These are phyloP conservation scores for Arbutus unedo DNA, from an alignment of 148 eudicot genomes.

Conservation along the genomic window DNA sequence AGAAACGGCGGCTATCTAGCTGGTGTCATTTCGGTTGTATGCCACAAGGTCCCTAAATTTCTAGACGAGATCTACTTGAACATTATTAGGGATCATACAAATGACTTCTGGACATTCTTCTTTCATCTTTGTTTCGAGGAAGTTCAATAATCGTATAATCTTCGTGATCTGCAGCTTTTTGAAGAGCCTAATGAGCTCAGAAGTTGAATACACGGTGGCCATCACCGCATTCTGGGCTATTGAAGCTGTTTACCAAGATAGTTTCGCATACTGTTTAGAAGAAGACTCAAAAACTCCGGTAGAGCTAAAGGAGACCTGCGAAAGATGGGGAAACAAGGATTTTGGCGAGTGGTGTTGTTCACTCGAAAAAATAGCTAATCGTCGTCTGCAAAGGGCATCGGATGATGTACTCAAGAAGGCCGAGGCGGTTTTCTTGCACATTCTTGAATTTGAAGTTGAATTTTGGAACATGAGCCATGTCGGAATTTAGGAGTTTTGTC, in stretches of 20 bases:
- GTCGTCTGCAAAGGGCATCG: conserved; percentile 40
- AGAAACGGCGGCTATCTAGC: too few species aligned
- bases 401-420: conserved; percentile 50
- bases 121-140: background rate
- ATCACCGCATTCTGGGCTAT: conserved; percentile 65
- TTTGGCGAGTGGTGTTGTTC: conserved; percentile 61
- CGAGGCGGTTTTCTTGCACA: conserved; percentile 42
- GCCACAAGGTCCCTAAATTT: too few species aligned
- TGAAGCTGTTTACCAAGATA: conserved; percentile 64
- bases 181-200: conserved; percentile 57
- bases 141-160: background rate
- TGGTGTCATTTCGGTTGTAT: too few species aligned
- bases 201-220: conserved; percentile 52
- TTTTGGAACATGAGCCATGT: conserved; percentile 76
- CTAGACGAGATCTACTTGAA: background rate
- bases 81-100: background rate
- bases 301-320: conserved; percentile 62
- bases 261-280: conserved; percentile 75
- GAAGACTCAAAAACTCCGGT: conserved; percentile 48
- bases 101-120: background rate
- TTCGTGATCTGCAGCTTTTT: conserved; percentile 40
- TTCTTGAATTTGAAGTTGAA: conserved; percentile 63
- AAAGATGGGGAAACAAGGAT: conserved; percentile 67
- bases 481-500: background rate
- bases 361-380: conserved; percentile 47